phyloP scores from a whole-genome alignment of 1,284 basidiomycete genomes.

The Abortiporus biennis region DNA sequence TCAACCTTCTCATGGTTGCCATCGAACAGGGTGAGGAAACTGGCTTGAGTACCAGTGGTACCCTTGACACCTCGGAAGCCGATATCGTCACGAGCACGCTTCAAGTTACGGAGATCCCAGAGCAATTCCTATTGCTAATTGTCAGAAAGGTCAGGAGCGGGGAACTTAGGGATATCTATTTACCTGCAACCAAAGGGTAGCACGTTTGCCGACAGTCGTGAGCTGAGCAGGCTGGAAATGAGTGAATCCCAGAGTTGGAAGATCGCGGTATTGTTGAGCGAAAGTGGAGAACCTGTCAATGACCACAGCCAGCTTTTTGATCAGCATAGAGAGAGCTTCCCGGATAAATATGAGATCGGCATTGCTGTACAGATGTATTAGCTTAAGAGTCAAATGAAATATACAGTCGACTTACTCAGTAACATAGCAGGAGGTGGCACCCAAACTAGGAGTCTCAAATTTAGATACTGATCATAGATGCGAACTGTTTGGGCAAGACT shows the following conservation, averaged over 20 bases:
- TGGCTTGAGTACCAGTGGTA: conserved; percentile 97
- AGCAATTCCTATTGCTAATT: conserved; percentile 71
- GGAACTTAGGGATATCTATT: conserved; percentile 9
- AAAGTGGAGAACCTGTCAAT: conserved; percentile 86
- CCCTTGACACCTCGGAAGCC: conserved; percentile 99
- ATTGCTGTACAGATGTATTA: conserved; percentile 49
- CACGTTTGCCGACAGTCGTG: conserved; percentile 99
- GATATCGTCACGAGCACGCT: conserved; percentile 87
- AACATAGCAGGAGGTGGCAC: conserved; percentile 98
- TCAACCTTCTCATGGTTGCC: conserved; percentile 96
- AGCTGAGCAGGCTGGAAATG: conserved; percentile 99
- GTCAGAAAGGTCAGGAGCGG: neutral
- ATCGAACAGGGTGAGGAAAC: conserved; percentile 92
- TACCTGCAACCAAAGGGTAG: conserved; percentile 94
- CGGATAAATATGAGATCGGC: conserved; percentile 97
- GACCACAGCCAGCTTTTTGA: conserved; percentile 84
- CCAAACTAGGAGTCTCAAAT: conserved; percentile 49
- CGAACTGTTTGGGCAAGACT: conserved; percentile 24
- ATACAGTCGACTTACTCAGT: conserved; percentile 67
- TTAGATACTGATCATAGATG: conserved; percentile 4
- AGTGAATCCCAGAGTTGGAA: conserved; percentile 94
- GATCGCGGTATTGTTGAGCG: conserved; percentile 65
- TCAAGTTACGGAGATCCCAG: conserved; percentile 95
- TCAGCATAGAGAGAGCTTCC: conserved; percentile 78
- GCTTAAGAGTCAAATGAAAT: neutral